phyloP scores from a whole-genome alignment of 2,329 filamentous ascomycete genomes.

The Pseudogymnoascus sp. region DNA sequence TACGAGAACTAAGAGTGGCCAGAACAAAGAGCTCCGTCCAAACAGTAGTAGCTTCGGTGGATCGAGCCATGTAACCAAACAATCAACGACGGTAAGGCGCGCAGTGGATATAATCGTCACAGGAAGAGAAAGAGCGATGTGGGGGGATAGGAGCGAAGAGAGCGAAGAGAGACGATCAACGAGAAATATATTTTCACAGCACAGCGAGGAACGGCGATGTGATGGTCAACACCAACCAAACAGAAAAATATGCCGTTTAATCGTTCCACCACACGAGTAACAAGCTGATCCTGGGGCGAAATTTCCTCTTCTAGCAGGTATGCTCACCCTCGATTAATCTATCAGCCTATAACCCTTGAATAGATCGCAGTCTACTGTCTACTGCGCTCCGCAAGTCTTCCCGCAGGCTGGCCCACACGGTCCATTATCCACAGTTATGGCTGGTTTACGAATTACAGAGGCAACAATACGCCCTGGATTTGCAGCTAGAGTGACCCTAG shows the following conservation, averaged over 20 bases:
- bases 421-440: not conserved
- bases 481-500: not conserved
- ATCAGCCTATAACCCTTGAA: not conserved
- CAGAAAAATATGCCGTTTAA: not conserved
- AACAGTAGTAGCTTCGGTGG: not conserved
- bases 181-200: not conserved
- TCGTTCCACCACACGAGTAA: not conserved
- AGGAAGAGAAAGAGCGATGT: not conserved
- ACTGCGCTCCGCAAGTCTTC: not conserved
- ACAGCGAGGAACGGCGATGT: not conserved
- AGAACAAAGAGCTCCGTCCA: not conserved
- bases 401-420: not conserved
- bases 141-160: not conserved
- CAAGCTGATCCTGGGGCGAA: not conserved
- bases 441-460: not conserved
- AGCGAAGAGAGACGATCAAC: not conserved
- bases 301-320: conserved; percentile 2
- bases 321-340: not conserved
- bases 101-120: not conserved
- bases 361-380: not conserved
- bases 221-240: not conserved
- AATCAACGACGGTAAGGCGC: not conserved
- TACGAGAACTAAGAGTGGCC: not conserved
- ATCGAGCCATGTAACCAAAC: not conserved
- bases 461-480: not conserved